phyloP scores from a whole-genome alignment of 2,329 filamentous ascomycete species.

The Alternaria incomplexa region DNA sequence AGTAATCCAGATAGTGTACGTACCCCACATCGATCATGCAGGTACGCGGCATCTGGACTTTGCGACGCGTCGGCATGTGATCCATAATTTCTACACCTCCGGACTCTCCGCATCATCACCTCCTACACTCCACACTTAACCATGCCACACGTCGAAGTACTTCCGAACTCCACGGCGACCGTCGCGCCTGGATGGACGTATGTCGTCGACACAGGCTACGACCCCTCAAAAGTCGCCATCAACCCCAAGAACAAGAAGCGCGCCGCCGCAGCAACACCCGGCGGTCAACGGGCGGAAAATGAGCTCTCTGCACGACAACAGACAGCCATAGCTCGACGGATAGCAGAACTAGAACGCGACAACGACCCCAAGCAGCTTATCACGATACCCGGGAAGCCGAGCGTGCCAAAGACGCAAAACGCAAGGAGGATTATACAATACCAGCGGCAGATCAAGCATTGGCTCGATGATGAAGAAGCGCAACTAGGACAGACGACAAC shows the following conservation, averaged over 20 bases:
- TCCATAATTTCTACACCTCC: conserved; percentile 12
- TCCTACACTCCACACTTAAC: conserved; percentile 11
- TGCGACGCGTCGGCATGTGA: conserved; percentile 19
- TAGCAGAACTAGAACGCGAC: conserved; percentile 79
- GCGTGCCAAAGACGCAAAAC: conserved; percentile 60
- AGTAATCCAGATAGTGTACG: background rate
- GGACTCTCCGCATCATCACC: conserved; percentile 7
- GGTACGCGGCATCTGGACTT: conserved; percentile 2
- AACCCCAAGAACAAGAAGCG: conserved; percentile 69
- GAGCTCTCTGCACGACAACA: conserved; percentile 84
- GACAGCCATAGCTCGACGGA: conserved; percentile 78
- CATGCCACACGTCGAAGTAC: conserved; percentile 79
- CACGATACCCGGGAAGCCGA: conserved; percentile 43
- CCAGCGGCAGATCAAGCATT: conserved; percentile 83
- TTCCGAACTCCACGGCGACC: conserved; percentile 71
- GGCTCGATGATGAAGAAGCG: conserved; percentile 80
- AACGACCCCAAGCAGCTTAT: conserved; percentile 64
- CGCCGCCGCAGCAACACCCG: conserved; percentile 55
- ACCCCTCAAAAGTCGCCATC: conserved; percentile 61
- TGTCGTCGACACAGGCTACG: conserved; percentile 74
- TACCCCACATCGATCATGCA: conserved; percentile 19
- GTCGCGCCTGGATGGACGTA: conserved; percentile 90
- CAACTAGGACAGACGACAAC: conserved; percentile 56
- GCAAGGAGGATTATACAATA: conserved; percentile 79
- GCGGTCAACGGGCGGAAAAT: conserved; percentile 47